phyloP scores from a whole-genome alignment of 1,284 basidiomycete species.

The Sphaerobolus stellatus region DNA sequence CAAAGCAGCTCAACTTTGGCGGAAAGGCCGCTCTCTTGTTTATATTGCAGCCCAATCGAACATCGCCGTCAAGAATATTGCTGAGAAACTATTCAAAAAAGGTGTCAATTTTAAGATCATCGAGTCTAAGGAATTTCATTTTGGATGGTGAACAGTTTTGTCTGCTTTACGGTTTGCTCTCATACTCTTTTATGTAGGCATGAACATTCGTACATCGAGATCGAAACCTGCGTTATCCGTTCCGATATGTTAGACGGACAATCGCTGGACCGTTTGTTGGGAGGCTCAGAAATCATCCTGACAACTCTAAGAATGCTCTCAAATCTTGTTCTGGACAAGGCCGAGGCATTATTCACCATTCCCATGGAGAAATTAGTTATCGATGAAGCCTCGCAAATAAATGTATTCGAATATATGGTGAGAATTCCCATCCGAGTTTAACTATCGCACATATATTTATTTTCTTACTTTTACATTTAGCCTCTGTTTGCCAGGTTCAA shows the following conservation, averaged over 20 bases:
- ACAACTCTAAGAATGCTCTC: conserved; percentile 76
- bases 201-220: conserved; percentile 60
- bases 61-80: conserved; percentile 69
- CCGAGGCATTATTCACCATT: conserved; percentile 37
- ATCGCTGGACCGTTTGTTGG: conserved; percentile 23
- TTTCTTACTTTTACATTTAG: neutral
- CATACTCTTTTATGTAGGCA: conserved; percentile 48
- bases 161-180: conserved; percentile 1
- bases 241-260: conserved; percentile 43
- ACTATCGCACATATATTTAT: neutral
- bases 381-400: conserved; percentile 68
- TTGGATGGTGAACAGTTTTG: conserved; percentile 55
- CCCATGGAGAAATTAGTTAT: conserved; percentile 49
- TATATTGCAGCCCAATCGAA: conserved; percentile 74
- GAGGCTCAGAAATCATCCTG: conserved; percentile 54
- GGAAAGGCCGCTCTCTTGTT: conserved; percentile 46
- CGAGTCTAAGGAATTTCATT: conserved; percentile 57
- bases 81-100: conserved; percentile 52
- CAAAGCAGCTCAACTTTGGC: conserved; percentile 47
- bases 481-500: conserved; percentile 48
- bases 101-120: conserved; percentile 54
- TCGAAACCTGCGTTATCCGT: conserved; percentile 47
- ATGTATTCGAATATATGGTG: conserved; percentile 54
- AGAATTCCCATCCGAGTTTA: neutral
- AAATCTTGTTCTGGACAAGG: conserved; percentile 39